Evolutionary conservation across 371 early-diverging fungal species (phyloP).

Genomic region (Mucor mucedo): DNA sequence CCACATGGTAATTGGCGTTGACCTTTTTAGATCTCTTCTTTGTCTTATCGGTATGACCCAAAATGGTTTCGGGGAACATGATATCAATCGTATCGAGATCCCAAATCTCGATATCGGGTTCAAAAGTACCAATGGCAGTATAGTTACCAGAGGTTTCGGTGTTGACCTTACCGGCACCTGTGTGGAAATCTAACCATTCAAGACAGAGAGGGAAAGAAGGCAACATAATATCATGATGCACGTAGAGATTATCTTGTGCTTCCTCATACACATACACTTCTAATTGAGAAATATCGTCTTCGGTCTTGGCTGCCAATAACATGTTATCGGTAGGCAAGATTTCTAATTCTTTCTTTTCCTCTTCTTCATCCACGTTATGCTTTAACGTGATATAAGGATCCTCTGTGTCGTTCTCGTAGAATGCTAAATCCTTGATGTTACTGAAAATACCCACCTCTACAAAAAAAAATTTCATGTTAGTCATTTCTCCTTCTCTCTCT

Average conservation of each 20-base stretch:
- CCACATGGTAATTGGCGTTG: slow-evolving; percentile 84
- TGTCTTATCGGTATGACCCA: slow-evolving; percentile 74
- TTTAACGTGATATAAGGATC: slow-evolving; percentile 83
- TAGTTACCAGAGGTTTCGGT: slow-evolving; percentile 72
- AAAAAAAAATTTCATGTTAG: slow-evolving; percentile 8
- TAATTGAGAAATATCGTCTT: slow-evolving; percentile 93
- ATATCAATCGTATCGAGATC: slow-evolving; percentile 90
- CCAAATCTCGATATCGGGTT: slow-evolving; percentile 98
- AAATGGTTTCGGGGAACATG: slow-evolving; percentile 88
- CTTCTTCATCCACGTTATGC: slow-evolving; percentile 72
- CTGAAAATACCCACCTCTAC: slow-evolving; percentile 62
- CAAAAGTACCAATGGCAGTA: slow-evolving; percentile 94
- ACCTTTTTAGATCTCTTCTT: slow-evolving; percentile 68
- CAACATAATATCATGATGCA: slow-evolving; percentile 98
- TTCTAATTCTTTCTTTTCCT: slow-evolving; percentile 81
- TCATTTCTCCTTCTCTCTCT: no score
- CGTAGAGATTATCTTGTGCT: slow-evolving; percentile 87
- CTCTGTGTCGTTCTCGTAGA: slow-evolving; percentile 74
- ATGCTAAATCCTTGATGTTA: slow-evolving; percentile 79
- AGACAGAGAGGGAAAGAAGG: slow-evolving; percentile 94
- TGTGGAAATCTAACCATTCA: slow-evolving; percentile 91
- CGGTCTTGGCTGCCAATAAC: slow-evolving; percentile 90
- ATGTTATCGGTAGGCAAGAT: slow-evolving; percentile 85
- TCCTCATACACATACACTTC: slow-evolving; percentile 91
- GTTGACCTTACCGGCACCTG: slow-evolving; percentile 62